phyloP scores from a whole-genome alignment of 2,329 filamentous ascomycete species.

The Daldinia eschscholtzii region DNA sequence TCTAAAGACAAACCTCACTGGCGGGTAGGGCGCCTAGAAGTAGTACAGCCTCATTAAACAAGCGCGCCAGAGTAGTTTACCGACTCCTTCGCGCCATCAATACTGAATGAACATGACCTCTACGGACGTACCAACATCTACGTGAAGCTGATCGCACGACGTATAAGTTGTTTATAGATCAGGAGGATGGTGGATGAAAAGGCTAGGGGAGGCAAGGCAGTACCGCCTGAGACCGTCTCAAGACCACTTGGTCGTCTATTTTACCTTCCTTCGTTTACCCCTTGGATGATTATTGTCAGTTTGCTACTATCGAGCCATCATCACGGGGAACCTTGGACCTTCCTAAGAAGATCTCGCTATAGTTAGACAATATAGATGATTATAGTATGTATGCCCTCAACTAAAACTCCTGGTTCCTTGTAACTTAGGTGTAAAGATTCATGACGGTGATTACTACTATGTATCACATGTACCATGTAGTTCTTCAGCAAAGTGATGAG shows the following conservation, averaged over 20 bases:
- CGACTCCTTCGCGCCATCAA: slow-evolving; percentile 23
- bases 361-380: neutral
- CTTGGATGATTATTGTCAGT: slow-evolving; percentile 26
- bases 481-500: neutral
- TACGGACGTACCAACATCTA: slow-evolving; percentile 4
- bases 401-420: neutral
- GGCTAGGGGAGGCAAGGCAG: slow-evolving; percentile 19
- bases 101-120: slow-evolving; percentile 10
- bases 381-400: neutral
- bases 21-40: slow-evolving; percentile 21
- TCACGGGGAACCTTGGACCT: slow-evolving; percentile 10
- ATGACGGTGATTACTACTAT: neutral
- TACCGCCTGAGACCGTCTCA: slow-evolving; percentile 21
- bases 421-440: neutral
- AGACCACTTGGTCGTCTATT: slow-evolving; percentile 17
- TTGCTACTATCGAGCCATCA: slow-evolving; percentile 14
- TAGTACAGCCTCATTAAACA: slow-evolving; percentile 20
- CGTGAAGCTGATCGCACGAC: slow-evolving; percentile 22
- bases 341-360: slow-evolving; percentile 1
- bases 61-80: slow-evolving; percentile 18
- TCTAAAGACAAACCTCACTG: slow-evolving; percentile 9
- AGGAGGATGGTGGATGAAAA: slow-evolving; percentile 37
- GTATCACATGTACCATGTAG: neutral
- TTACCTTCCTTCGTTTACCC: slow-evolving; percentile 27
- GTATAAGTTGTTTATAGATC: slow-evolving; percentile 40